phyloP scores from a whole-genome alignment of 2,329 filamentous ascomycete genomes.

The Fusarium pseudocircinatum region DNA sequence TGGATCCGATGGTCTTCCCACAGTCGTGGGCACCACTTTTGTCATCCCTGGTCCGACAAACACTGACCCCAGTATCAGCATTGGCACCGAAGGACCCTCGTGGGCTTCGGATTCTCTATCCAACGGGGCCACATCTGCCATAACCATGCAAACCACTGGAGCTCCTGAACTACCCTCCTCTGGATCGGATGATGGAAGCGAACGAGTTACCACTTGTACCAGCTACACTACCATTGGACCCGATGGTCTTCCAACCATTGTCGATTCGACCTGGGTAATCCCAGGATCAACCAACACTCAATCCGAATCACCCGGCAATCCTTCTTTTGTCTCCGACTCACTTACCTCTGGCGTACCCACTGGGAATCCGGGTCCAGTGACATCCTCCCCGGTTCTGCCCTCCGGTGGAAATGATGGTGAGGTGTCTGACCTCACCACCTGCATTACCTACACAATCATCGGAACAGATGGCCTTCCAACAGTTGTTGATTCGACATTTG shows the following conservation, averaged over 20 bases:
- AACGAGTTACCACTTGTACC: slow-evolving; percentile 35
- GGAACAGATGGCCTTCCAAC: slow-evolving; percentile 45
- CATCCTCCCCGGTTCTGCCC: slow-evolving; percentile 11
- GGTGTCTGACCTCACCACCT: slow-evolving; percentile 39
- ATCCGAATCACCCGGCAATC: slow-evolving; percentile 23
- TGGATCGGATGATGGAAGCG: slow-evolving; percentile 16
- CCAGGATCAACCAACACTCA: slow-evolving; percentile 36
- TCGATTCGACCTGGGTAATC: slow-evolving; percentile 48
- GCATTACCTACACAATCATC: slow-evolving; percentile 44
- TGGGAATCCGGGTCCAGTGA: slow-evolving; percentile 36
- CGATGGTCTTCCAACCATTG: slow-evolving; percentile 42
- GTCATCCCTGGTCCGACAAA: slow-evolving; percentile 41
- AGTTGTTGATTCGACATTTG: slow-evolving; percentile 45
- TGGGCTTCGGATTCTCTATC: slow-evolving; percentile 28
- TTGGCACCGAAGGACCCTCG: slow-evolving; percentile 8
- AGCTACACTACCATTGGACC: slow-evolving; percentile 39
- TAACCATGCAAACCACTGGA: slow-evolving; percentile 12
- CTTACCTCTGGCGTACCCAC: slow-evolving; percentile 38
- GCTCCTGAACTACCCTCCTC: slow-evolving; percentile 6
- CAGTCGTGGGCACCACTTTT: slow-evolving; percentile 47
- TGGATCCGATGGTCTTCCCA: slow-evolving; percentile 41
- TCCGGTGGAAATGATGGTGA: not conserved
- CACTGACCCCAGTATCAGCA: slow-evolving; percentile 27
- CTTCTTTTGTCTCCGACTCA: slow-evolving; percentile 33
- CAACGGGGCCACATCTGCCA: slow-evolving; percentile 19